Percentiles rank a stretch among this genome's conserved stretches.
These are phyloP conservation scores for Cryptococcus sp. DNA, from an alignment of 1,284 basidiomycete genomes.

Conservation along the genomic window DNA sequence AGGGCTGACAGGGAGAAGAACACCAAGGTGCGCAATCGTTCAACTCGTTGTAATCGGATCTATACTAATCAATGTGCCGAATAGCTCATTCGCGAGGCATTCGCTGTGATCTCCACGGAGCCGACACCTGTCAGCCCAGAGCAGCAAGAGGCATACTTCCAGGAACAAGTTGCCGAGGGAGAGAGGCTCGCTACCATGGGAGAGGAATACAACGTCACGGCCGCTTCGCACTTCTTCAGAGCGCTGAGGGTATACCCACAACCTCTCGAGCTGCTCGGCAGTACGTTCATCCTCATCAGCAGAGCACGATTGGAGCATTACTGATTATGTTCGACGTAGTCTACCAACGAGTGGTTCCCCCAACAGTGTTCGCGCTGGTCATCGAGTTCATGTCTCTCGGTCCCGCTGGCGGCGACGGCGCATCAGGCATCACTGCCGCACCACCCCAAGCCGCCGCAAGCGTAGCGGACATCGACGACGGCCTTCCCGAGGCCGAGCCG, in stretches of 20 bases:
- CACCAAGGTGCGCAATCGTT: constrained; percentile 34
- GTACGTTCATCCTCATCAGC: constrained; percentile 31
- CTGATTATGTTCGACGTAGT: constrained; percentile 52
- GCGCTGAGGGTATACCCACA: constrained; percentile 93
- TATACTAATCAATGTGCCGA: constrained; percentile 4
- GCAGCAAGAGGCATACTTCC: constrained; percentile 84
- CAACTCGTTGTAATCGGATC: background rate
- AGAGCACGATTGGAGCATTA: background rate
- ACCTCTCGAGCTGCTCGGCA: constrained; percentile 85
- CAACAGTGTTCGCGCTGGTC: constrained; percentile 83
- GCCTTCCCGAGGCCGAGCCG: constrained; percentile 1
- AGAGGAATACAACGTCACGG: constrained; percentile 70
- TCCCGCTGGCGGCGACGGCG: constrained; percentile 8
- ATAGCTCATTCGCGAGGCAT: constrained; percentile 51
- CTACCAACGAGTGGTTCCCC: constrained; percentile 88
- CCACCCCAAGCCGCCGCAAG: constrained; percentile 18
- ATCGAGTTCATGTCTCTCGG: constrained; percentile 67
- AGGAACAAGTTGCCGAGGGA: constrained; percentile 82
- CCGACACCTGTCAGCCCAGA: constrained; percentile 67
- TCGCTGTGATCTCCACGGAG: constrained; percentile 42
- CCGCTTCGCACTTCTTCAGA: constrained; percentile 88
- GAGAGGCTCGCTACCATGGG: constrained; percentile 82
- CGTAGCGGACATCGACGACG: constrained; percentile 38
- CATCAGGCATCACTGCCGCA: constrained; percentile 8
- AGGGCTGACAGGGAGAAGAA: constrained; percentile 55